A percentile compares a stretch with the other conserved stretches of the same genome.
These are phyloP conservation scores for Quercus agrifolia DNA, from an alignment of 306 rosid species.

Conservation along the genomic window DNA sequence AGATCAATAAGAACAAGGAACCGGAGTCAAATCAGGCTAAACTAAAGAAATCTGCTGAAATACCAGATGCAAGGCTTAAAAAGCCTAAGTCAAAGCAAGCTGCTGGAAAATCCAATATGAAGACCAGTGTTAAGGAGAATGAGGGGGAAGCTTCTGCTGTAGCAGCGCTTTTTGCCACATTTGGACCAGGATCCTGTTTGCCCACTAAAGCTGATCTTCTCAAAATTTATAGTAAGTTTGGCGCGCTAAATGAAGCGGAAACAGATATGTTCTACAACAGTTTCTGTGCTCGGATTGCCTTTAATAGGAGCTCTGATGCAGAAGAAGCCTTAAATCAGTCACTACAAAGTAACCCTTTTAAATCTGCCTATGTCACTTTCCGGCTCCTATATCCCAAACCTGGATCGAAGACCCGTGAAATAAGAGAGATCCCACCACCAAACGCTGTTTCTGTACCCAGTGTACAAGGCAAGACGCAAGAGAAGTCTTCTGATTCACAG, in stretches of 20 bases:
- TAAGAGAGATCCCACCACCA: slow-evolving; percentile 28
- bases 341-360: slow-evolving; percentile 49
- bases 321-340: slow-evolving; percentile 53
- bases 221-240: slow-evolving; percentile 46
- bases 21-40: slow-evolving; percentile 1
- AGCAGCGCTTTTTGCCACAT: slow-evolving; percentile 44
- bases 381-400: slow-evolving; percentile 30
- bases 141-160: slow-evolving; percentile 31
- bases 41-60: slow-evolving; percentile 18
- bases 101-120: not conserved
- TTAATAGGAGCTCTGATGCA: slow-evolving; percentile 44
- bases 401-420: slow-evolving; percentile 41
- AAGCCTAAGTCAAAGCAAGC: slow-evolving; percentile 4
- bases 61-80: not conserved
- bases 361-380: slow-evolving; percentile 37
- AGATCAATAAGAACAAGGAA: slow-evolving; percentile 26
- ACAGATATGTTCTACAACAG: slow-evolving; percentile 50
- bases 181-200: slow-evolving; percentile 51
- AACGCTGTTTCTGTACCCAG: slow-evolving; percentile 21
- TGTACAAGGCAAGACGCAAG: slow-evolving; percentile 23
- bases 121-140: slow-evolving; percentile 21
- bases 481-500: slow-evolving; percentile 20
- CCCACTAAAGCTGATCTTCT: slow-evolving; percentile 69
- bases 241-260: slow-evolving; percentile 52
- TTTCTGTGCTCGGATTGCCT: slow-evolving; percentile 60